Evolutionary conservation across 345 rosid species (phyloP).

Genomic region (Populus ilicifolia): DNA sequence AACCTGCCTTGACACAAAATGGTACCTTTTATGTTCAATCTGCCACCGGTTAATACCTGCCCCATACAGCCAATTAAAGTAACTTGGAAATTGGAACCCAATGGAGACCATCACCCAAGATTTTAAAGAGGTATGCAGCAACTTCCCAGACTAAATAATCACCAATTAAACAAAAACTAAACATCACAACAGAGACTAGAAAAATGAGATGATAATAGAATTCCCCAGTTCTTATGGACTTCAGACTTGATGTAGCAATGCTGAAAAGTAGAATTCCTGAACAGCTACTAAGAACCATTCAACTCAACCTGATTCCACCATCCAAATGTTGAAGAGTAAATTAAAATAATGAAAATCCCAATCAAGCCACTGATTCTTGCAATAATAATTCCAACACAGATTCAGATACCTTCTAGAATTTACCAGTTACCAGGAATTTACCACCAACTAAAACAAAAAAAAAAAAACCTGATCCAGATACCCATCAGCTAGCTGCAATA

Average conservation of each 20-base stretch:
- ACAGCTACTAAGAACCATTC: neutral
- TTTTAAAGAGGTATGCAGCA: constrained; percentile 3
- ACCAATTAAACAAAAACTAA: neutral
- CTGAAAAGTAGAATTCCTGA: neutral
- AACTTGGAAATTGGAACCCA: neutral
- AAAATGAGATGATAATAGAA: neutral
- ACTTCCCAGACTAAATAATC: neutral
- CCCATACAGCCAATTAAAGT: neutral
- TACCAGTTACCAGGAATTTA: constrained; percentile 13
- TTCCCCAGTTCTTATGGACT: constrained; percentile 1
- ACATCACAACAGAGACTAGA: constrained; percentile 1
- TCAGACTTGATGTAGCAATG: neutral
- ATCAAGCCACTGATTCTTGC: constrained; percentile 8
- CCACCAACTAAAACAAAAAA: constrained; percentile 12
- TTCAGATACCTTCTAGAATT: constrained; percentile 13
- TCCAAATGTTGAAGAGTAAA: neutral
- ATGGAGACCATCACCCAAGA: constrained; percentile 7
- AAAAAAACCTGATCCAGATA: neutral
- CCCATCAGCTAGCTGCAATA: constrained; percentile 12
- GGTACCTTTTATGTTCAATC: constrained; percentile 1
- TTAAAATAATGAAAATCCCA: constrained; percentile 7
- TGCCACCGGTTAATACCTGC: neutral
- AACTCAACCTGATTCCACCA: constrained; percentile 9
- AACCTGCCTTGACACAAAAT: neutral
- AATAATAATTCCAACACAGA: constrained; percentile 6